phyloP scores from a whole-genome alignment of 495 filamentous ascomycete species.

The Pyronema domesticum region DNA sequence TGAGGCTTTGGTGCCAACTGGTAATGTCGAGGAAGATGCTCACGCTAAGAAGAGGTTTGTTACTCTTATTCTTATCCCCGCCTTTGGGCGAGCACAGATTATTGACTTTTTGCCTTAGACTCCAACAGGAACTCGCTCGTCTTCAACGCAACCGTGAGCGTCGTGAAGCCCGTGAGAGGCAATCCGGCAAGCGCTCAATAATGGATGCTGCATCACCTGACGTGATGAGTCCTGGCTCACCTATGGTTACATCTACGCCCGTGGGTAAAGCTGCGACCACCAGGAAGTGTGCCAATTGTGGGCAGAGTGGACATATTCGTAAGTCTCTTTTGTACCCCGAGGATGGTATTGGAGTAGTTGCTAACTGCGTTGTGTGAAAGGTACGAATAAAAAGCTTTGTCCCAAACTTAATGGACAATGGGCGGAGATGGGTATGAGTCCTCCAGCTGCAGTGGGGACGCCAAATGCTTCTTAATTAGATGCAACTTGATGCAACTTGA shows the following conservation, averaged over 20 bases:
- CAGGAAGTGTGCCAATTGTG: conserved; percentile 92
- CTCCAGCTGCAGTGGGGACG: conserved; percentile 16
- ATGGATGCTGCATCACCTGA: conserved; percentile 28
- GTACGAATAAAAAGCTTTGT: conserved; percentile 24
- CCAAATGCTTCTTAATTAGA: conserved; percentile 5
- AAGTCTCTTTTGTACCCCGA: neutral
- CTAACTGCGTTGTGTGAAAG: conserved; percentile 1
- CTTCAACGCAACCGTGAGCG: conserved; percentile 82
- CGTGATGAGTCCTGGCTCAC: conserved; percentile 25
- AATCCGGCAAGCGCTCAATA: conserved; percentile 36
- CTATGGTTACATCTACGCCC: conserved; percentile 21
- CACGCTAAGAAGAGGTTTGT: conserved; percentile 38
- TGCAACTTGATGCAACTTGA: neutral
- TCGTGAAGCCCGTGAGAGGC: conserved; percentile 74
- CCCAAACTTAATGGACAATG: conserved; percentile 23
- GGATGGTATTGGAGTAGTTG: neutral
- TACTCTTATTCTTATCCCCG: conserved; percentile 14
- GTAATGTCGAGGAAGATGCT: conserved; percentile 51
- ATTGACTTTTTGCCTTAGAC: conserved; percentile 26
- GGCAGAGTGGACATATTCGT: conserved; percentile 74
- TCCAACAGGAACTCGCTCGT: conserved; percentile 46
- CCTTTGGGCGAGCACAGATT: conserved; percentile 32
- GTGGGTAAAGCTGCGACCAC: conserved; percentile 44
- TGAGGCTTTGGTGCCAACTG: conserved; percentile 49
- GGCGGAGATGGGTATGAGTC: conserved; percentile 23